Evolutionary conservation across 2,329 filamentous ascomycete species (phyloP).

Genomic region (Aspergillus sp.): DNA sequence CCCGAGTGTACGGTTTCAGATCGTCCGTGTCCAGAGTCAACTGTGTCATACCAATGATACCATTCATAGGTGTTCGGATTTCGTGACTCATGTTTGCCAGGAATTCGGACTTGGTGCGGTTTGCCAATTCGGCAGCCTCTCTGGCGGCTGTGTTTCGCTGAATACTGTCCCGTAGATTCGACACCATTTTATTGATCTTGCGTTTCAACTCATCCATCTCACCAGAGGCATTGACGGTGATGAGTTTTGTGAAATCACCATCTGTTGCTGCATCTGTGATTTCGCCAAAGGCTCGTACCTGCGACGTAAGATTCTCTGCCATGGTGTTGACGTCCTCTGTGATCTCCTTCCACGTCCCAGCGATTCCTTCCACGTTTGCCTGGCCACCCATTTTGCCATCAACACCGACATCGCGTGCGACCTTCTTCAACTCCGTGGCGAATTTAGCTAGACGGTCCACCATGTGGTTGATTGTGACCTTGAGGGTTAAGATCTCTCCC

Average conservation of each 20-base stretch:
- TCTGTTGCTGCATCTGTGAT: conserved; percentile 98
- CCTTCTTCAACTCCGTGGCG: conserved; percentile 92
- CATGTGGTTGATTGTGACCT: conserved; percentile 99
- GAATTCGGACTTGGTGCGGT: conserved; percentile 98
- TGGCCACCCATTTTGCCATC: conserved; percentile 99
- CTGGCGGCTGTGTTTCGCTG: conserved; percentile 94
- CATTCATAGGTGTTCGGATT: conserved; percentile 96
- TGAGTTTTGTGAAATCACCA: conserved; percentile 93
- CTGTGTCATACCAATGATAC: conserved; percentile 97
- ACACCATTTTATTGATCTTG: conserved; percentile 99
- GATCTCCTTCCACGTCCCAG: conserved; percentile 96
- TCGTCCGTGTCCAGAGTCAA: conserved; percentile 93
- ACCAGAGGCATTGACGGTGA: conserved; percentile 94
- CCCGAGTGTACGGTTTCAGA: conserved; percentile 89
- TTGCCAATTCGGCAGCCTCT: conserved; percentile 92
- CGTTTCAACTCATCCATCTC: conserved; percentile 99
- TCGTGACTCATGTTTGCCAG: conserved; percentile 99
- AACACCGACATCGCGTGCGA: conserved; percentile 94
- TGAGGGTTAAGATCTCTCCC: conserved; percentile 89
- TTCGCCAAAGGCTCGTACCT: conserved; percentile 96
- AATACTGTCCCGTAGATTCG: conserved; percentile 91
- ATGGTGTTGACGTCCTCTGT: conserved; percentile 96
- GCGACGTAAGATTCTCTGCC: conserved; percentile 82
- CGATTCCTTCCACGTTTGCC: conserved; percentile 88
- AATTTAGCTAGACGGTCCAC: conserved; percentile 92